phyloP scores from a whole-genome alignment of 345 rosid genomes.

The Lepidium didymum region DNA sequence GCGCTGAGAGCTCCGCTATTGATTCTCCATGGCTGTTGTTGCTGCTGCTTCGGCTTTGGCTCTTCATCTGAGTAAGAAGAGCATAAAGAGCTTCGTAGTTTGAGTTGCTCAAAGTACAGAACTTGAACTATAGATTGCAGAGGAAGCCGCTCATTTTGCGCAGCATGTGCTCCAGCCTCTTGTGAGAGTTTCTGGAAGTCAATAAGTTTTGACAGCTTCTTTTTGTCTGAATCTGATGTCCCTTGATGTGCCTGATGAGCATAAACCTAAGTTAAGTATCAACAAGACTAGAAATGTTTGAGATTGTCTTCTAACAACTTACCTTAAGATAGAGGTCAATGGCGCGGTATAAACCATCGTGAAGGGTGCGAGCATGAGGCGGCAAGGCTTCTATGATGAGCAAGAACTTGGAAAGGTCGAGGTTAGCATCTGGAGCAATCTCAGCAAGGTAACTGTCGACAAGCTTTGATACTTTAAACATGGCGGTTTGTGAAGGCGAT shows the following conservation, averaged over 20 bases:
- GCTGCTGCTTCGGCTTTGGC: slow-evolving; percentile 46
- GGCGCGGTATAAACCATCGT: slow-evolving; percentile 88
- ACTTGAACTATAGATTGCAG: slow-evolving; percentile 95
- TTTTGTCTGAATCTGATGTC: slow-evolving; percentile 71
- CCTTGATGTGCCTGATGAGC: slow-evolving; percentile 64
- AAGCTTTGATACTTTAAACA: slow-evolving; percentile 78
- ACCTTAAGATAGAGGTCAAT: slow-evolving; percentile 90
- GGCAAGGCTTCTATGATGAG: slow-evolving; percentile 86
- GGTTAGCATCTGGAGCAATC: slow-evolving; percentile 92
- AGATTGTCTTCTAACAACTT: not conserved
- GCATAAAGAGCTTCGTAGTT: slow-evolving; percentile 71
- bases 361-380: slow-evolving; percentile 75
- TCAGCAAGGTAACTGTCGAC: slow-evolving; percentile 92
- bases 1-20: slow-evolving; percentile 95
- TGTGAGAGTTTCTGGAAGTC: slow-evolving; percentile 97
- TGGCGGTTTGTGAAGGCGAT: slow-evolving; percentile 75
- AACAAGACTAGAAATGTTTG: not conserved
- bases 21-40: slow-evolving; percentile 76
- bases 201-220: slow-evolving; percentile 66
- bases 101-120: slow-evolving; percentile 88
- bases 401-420: slow-evolving; percentile 81
- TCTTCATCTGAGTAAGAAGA: slow-evolving; percentile 65
- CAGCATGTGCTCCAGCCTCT: slow-evolving; percentile 98
- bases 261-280: not conserved
- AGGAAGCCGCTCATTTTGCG: slow-evolving; percentile 92